phyloP scores from a whole-genome alignment of 495 filamentous ascomycete species.

The Rhypophila decipiens region DNA sequence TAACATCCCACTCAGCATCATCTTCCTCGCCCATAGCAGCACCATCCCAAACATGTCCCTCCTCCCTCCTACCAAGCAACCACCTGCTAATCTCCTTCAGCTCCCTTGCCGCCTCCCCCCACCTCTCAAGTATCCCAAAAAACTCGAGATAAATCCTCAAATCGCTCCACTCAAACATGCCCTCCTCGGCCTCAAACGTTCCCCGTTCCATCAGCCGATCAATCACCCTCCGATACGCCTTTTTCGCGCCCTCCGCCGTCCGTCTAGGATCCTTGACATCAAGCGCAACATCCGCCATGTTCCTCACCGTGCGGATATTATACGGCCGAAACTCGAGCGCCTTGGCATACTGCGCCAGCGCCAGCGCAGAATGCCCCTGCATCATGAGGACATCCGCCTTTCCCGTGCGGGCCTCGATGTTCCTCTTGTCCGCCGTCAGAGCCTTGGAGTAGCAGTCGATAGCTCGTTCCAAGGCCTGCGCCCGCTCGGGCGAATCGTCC shows the following conservation, averaged over 20 bases:
- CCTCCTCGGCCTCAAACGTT: constrained; percentile 38
- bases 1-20: constrained; percentile 87
- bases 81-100: constrained; percentile 70
- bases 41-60: constrained; percentile 77
- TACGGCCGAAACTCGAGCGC: constrained; percentile 54
- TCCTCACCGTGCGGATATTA: constrained; percentile 54
- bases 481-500: constrained; percentile 37
- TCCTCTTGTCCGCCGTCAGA: constrained; percentile 57
- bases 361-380: constrained; percentile 47
- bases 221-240: constrained; percentile 58
- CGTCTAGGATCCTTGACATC: constrained; percentile 44
- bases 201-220: constrained; percentile 35
- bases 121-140: constrained; percentile 54
- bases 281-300: constrained; percentile 59
- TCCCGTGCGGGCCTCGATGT: constrained; percentile 27
- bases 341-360: constrained; percentile 55
- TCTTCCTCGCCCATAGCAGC: constrained; percentile 63
- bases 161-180: constrained; percentile 71
- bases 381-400: constrained; percentile 30
- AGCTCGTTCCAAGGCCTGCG: constrained; percentile 47
- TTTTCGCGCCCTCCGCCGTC: constrained; percentile 45
- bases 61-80: constrained; percentile 68
- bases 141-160: constrained; percentile 79
- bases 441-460: constrained; percentile 66
- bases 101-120: constrained; percentile 56